Percentiles rank a stretch among this genome's conserved stretches.
Evolutionary conservation across 805 yeast genomes (phyloP).

Genomic region (Saccharomycopsis malanga): DNA sequence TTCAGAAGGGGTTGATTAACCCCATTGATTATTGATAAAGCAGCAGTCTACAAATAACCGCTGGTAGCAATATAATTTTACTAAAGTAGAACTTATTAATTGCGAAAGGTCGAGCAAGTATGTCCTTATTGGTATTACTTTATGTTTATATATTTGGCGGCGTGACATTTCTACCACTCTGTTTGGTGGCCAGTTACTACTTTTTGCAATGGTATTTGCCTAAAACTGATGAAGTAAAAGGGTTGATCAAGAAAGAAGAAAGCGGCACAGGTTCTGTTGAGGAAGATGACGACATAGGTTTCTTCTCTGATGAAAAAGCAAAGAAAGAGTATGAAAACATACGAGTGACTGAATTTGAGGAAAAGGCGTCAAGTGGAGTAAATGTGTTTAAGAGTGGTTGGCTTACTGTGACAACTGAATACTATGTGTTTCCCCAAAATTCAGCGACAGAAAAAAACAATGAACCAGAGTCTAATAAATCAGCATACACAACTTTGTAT

Average conservation of each 20-base stretch:
- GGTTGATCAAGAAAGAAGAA: slow-evolving; percentile 23
- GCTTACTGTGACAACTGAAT: slow-evolving; percentile 79
- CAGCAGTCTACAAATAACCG: too few species aligned
- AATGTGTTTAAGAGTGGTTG: slow-evolving; percentile 65
- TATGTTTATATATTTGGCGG: slow-evolving; percentile 69
- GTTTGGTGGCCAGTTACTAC: slow-evolving; percentile 35
- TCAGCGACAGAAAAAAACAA: slow-evolving; percentile 23
- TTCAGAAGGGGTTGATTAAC: too few species aligned
- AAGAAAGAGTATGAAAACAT: slow-evolving; percentile 32
- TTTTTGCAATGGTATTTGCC: slow-evolving; percentile 33
- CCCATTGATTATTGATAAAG: too few species aligned
- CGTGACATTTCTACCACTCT: slow-evolving; percentile 64
- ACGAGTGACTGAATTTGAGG: slow-evolving; percentile 61
- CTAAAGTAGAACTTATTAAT: too few species aligned
- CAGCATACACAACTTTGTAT: slow-evolving; percentile 57
- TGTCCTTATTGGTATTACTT: slow-evolving; percentile 29
- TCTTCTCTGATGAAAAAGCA: slow-evolving; percentile 22
- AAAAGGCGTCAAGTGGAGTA: slow-evolving; percentile 51
- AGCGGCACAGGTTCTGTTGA: too few species aligned
- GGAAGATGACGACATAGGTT: slow-evolving; percentile 22
- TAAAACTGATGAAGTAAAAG: slow-evolving; percentile 25
- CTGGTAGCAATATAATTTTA: too few species aligned
- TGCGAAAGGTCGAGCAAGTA: too few species aligned
- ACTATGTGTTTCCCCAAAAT: slow-evolving; percentile 39
- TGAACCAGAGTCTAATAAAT: slow-evolving; percentile 30